Conservation (phyloP, 805 yeast species). For the Barnettozyma vustinii region DNA sequence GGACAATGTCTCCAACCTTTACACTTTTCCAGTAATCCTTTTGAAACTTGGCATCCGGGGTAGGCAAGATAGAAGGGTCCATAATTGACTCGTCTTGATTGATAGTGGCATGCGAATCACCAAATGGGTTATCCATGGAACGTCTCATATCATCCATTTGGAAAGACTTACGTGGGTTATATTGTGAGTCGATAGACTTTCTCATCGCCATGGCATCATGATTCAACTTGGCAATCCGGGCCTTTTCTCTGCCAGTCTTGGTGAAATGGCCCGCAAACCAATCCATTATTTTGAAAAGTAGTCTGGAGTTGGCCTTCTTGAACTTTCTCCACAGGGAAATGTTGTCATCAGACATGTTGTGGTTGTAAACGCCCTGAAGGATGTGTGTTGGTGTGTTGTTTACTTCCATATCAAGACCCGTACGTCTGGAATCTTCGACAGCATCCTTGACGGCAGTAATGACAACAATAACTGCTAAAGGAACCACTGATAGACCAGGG, state of each 20-base stretch:
- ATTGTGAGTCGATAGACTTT: constrained; percentile 35
- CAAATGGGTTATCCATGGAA: constrained; percentile 25
- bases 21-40: constrained; percentile 64
- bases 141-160: constrained; percentile 23
- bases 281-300: constrained; percentile 15
- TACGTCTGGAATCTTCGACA: constrained; percentile 73
- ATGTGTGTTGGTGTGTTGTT: constrained; percentile 72
- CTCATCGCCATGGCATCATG: constrained; percentile 26
- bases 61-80: constrained; percentile 52
- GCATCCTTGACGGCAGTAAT: constrained; percentile 79
- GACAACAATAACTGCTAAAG: constrained; percentile 69
- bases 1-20: constrained; percentile 66
- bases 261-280: constrained; percentile 31
- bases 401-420: constrained; percentile 64
- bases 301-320: constrained; percentile 44
- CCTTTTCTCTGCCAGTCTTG: constrained; percentile 33
- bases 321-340: constrained; percentile 48
- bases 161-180: constrained; percentile 25
- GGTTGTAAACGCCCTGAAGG: constrained; percentile 47
- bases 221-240: constrained; percentile 23
- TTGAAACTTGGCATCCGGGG: constrained; percentile 37
- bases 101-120: constrained; percentile 22
- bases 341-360: constrained; percentile 57
- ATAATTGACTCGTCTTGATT: constrained; percentile 45
- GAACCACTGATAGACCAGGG: constrained; percentile 72